Evolutionary conservation across 2,329 filamentous ascomycete genomes (phyloP).

Genomic region (Aspergillus aculeatinus): DNA sequence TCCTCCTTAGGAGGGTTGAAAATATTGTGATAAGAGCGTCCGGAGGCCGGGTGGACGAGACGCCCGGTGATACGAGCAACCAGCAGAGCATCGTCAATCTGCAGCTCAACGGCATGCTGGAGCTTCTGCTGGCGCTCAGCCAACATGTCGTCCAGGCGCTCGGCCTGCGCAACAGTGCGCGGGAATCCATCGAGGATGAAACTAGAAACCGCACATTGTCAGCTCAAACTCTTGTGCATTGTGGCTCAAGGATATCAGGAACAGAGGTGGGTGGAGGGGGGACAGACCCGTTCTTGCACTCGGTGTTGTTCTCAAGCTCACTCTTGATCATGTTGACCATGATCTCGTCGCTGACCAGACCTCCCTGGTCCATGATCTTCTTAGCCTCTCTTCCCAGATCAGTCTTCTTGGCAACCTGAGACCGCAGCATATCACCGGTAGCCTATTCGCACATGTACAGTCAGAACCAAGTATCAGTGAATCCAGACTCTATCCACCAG

Average conservation of each 20-base stretch:
- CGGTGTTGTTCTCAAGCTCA: slow-evolving; percentile 87
- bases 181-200: slow-evolving; percentile 99
- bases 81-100: slow-evolving; percentile 92
- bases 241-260: slow-evolving; percentile 11
- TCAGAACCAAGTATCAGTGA: slow-evolving; percentile 5
- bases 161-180: slow-evolving; percentile 90
- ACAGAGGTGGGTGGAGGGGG: slow-evolving; percentile 18
- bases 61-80: slow-evolving; percentile 96
- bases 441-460: slow-evolving; percentile 57
- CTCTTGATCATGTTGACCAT: slow-evolving; percentile 99
- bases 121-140: slow-evolving; percentile 73
- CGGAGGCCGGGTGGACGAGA: slow-evolving; percentile 90
- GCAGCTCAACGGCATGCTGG: slow-evolving; percentile 91
- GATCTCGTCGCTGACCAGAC: slow-evolving; percentile 96
- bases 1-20: slow-evolving; percentile 95
- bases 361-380: slow-evolving; percentile 99
- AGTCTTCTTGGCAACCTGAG: slow-evolving; percentile 97
- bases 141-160: slow-evolving; percentile 94
- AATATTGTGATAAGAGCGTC: slow-evolving; percentile 94
- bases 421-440: slow-evolving; percentile 98
- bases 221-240: slow-evolving; percentile 5
- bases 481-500: neutral
- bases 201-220: slow-evolving; percentile 49
- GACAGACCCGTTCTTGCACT: slow-evolving; percentile 91
- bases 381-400: slow-evolving; percentile 91